Base-by-base conservation (phyloP, 805 yeast genomes). In the Cyberlindnera maclurae region DNA sequence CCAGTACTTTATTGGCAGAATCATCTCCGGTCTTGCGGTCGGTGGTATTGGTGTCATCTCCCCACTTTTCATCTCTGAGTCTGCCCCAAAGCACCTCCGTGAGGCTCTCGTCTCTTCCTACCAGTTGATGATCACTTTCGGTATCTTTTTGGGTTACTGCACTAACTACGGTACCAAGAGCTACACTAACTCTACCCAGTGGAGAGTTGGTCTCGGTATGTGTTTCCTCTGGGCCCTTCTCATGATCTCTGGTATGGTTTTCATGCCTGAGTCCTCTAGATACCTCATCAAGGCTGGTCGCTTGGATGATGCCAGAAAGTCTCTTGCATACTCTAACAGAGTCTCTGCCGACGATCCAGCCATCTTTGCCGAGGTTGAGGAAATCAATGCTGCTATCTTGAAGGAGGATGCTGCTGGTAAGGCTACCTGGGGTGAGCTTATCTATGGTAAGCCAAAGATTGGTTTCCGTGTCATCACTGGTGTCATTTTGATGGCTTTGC, bases 71-170 rank as follows among this genome's bases (percentile, higher is more conserved):
- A 78, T 80, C 51, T 70, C 82, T 30, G 89, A 81, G 59, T 68
- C 79, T 42, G 63, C 87, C 41, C 89, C 89, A 53, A 79, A 77
- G 50, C 73, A 71, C 39, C 62, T 80, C 32, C 75, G 88, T 73
- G 87, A 87, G 59, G 68, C 83, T 29, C 67, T 80, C 42, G 86
- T 81, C 37, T 74, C 81, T 30, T 73, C 77, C 50, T 81, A 72
- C 68, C 88, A 81, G 62, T 66, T 81, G 58, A 75, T 72, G 72
- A 73, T 79, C 47, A 79, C 87, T 31, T 62, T 74, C 35, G 88
- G 87, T 65, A 81, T 81, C 52, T 79, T 81, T 64, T 65, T 81
- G 49, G 89, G 88, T 59, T 79, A 79, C 71, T 79, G 86, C 63
- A 69, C 79, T 38, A 77, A 76, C 42, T 81, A 71, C 59, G 88